phyloP scores from a whole-genome alignment of 2,329 filamentous ascomycete genomes.

The Periconia sp. region DNA sequence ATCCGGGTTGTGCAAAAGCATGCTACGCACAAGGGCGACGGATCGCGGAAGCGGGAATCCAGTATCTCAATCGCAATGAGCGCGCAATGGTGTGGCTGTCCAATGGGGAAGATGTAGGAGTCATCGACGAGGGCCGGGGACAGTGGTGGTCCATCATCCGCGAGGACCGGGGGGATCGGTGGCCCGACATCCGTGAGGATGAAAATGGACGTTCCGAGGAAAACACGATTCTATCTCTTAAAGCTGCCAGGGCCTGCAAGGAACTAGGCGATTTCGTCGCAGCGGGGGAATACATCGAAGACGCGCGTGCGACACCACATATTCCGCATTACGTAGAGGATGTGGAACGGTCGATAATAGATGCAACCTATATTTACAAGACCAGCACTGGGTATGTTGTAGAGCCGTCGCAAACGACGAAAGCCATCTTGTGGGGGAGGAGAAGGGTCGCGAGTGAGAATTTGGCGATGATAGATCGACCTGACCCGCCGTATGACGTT shows the following conservation, averaged over 20 bases:
- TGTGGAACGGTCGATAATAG: too few species aligned
- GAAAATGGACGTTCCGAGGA: neutral
- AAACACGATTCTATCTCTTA: slow-evolving; percentile 2
- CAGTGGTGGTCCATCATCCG: neutral
- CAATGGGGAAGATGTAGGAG: too few species aligned
- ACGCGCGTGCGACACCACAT: neutral
- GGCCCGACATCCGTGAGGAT: neutral
- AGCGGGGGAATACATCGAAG: slow-evolving; percentile 1
- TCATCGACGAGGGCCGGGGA: too few species aligned
- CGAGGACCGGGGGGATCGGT: neutral
- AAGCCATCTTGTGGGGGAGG: too few species aligned
- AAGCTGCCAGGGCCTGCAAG: slow-evolving; percentile 7
- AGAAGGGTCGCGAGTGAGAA: too few species aligned
- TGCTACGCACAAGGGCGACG: slow-evolving; percentile 2
- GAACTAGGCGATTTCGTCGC: slow-evolving; percentile 4
- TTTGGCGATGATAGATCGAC: too few species aligned
- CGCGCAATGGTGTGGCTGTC: neutral
- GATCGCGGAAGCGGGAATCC: slow-evolving; percentile 9
- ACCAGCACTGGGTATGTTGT: too few species aligned
- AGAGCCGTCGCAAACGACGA: too few species aligned
- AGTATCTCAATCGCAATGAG: slow-evolving; percentile 7
- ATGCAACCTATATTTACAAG: too few species aligned
- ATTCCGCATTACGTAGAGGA: too few species aligned
- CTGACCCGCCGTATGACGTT: too few species aligned
- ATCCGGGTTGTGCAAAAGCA: neutral